phyloP scores from a whole-genome alignment of 2,329 filamentous ascomycete species.

The Curvularia sp. region DNA sequence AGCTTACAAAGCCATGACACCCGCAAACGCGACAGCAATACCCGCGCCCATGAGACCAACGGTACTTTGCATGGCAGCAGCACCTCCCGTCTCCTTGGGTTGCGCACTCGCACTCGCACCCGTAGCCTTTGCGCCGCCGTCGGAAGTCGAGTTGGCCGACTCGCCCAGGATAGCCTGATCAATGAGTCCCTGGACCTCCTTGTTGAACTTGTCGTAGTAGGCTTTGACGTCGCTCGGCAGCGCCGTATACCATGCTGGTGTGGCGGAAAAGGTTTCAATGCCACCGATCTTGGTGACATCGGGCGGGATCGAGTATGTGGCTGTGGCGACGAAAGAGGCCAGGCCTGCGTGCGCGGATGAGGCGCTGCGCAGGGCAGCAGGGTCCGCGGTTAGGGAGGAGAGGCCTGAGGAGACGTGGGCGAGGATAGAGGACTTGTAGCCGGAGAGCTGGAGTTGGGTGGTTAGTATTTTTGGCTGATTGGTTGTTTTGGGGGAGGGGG shows the following conservation, averaged over 20 bases:
- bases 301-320: constrained; percentile 25
- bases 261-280: constrained; percentile 26
- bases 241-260: constrained; percentile 34
- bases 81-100: constrained; percentile 10
- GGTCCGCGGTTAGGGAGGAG: constrained; percentile 22
- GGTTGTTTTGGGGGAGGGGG: background rate
- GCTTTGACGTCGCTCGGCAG: constrained; percentile 35
- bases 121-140: background rate
- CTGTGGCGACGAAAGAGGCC: constrained; percentile 32
- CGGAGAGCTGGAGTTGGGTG: constrained; percentile 14
- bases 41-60: constrained; percentile 26
- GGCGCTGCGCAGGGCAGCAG: constrained; percentile 17
- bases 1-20: constrained; percentile 32
- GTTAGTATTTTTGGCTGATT: background rate
- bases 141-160: background rate
- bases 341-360: constrained; percentile 29
- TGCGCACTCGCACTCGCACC: constrained; percentile 6
- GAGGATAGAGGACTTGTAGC: constrained; percentile 25
- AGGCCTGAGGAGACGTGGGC: constrained; percentile 23
- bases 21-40: constrained; percentile 31
- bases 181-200: constrained; percentile 25
- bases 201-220: constrained; percentile 34
- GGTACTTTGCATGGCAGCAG: constrained; percentile 8
- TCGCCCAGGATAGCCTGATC: constrained; percentile 25
- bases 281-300: constrained; percentile 25